A percentile compares a stretch with the other conserved stretches of the same genome.
phyloP scores from a whole-genome alignment of 2,329 filamentous ascomycete species.

The Trichoderma semiorbis region DNA sequence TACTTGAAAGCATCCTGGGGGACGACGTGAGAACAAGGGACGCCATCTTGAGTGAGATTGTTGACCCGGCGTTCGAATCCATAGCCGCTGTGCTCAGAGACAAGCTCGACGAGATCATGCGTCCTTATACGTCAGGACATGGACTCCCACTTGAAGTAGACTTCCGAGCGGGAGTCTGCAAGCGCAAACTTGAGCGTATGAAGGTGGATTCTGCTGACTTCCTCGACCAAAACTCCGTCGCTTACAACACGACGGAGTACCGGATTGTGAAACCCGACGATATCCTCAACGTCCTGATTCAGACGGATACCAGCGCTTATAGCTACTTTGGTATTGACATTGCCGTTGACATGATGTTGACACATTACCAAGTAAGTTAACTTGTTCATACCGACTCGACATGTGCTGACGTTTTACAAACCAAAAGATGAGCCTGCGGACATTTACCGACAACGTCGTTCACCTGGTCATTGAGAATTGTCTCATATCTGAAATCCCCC shows the following conservation, averaged over 20 bases:
- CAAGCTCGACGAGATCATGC: background rate
- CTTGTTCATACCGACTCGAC: background rate
- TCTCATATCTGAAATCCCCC: background rate
- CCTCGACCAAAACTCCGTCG: background rate
- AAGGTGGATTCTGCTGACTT: background rate
- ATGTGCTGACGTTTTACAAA: background rate
- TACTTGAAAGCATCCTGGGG: no score
- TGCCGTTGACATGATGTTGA: constrained; percentile 8
- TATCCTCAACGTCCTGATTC: background rate
- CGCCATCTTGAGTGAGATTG: background rate
- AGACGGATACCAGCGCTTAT: background rate
- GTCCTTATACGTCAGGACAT: background rate
- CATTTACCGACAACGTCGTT: constrained; percentile 12
- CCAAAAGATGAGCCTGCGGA: background rate
- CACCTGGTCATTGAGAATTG: constrained; percentile 9
- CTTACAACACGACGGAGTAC: background rate
- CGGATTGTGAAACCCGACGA: background rate
- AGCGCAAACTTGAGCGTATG: background rate
- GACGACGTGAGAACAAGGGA: constrained; percentile 8
- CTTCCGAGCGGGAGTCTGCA: background rate
- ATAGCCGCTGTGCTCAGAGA: background rate
- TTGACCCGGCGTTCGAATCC: background rate
- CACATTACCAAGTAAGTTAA: constrained; percentile 1
- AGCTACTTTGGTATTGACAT: background rate
- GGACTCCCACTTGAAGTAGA: background rate